Evolutionary conservation across 2,329 filamentous ascomycete species (phyloP).

Genomic region (Metarhizium anisopliae): DNA sequence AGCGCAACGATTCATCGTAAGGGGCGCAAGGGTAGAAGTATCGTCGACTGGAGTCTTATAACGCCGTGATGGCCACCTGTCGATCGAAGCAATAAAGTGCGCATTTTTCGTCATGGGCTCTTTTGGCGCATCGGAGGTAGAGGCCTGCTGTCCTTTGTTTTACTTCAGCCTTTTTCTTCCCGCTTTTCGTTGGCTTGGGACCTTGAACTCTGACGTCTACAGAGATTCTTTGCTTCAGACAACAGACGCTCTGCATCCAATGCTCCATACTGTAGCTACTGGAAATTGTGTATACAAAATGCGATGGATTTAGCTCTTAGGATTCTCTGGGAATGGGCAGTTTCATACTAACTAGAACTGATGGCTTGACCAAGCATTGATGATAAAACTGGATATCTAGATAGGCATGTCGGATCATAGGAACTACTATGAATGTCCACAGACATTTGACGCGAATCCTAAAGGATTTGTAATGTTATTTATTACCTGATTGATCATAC

Average conservation of each 20-base stretch:
- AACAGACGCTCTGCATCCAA: not conserved
- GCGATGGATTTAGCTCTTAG: not conserved
- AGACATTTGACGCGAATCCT: not conserved
- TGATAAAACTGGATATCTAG: not conserved
- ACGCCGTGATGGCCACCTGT: not conserved
- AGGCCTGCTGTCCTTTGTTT: not conserved
- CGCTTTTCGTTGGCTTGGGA: not conserved
- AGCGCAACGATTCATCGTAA: slow-evolving; percentile 36
- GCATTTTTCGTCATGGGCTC: not conserved
- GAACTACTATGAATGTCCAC: not conserved
- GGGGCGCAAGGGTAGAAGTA: not conserved
- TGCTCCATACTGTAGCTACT: not conserved
- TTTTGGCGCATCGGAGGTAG: not conserved
- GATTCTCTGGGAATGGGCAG: not conserved
- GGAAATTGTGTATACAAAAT: not conserved
- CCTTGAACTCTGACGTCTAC: not conserved
- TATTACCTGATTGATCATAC: not conserved
- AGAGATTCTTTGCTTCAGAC: not conserved
- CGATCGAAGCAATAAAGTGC: not conserved
- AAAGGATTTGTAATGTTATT: not conserved
- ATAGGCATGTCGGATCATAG: not conserved
- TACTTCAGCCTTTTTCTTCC: not conserved
- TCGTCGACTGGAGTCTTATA: not conserved
- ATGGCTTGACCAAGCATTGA: not conserved
- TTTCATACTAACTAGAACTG: not conserved